Percentiles rank a stretch among this genome's conserved stretches.
Evolutionary conservation across 495 filamentous ascomycete species (phyloP).

Genomic region (Jackrogersella multiformis): DNA sequence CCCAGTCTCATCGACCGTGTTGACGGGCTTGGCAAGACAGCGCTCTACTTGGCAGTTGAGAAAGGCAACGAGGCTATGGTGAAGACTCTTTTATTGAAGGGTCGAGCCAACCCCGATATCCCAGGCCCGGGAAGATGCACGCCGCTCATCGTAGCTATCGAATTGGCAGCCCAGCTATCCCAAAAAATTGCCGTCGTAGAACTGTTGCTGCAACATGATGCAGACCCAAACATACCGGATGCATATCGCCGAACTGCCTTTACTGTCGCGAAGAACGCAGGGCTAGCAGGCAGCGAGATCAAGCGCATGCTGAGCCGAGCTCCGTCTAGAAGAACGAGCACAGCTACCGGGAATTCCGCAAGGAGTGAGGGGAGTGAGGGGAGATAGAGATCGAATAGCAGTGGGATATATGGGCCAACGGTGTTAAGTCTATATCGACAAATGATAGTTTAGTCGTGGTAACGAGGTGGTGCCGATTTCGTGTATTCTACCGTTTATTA

Average conservation of each 20-base stretch:
- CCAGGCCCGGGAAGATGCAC: slow-evolving; percentile 24
- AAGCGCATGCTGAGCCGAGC: slow-evolving; percentile 29
- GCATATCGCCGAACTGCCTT: slow-evolving; percentile 31
- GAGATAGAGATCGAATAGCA: slow-evolving; percentile 14
- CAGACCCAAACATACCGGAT: slow-evolving; percentile 37
- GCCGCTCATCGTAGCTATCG: slow-evolving; percentile 39
- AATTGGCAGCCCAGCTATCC: slow-evolving; percentile 24
- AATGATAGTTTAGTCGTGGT: not conserved
- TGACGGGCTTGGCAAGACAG: slow-evolving; percentile 40
- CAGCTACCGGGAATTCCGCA: not conserved
- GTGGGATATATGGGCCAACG: slow-evolving; percentile 4
- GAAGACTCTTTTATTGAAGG: slow-evolving; percentile 20
- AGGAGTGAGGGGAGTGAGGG: not conserved
- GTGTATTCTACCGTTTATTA: too few species aligned
- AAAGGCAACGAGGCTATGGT: slow-evolving; percentile 41
- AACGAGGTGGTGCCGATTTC: too few species aligned
- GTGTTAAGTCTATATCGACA: slow-evolving; percentile 7
- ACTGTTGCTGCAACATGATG: slow-evolving; percentile 40
- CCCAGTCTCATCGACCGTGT: slow-evolving; percentile 24
- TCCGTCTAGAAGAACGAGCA: slow-evolving; percentile 17
- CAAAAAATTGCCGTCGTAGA: slow-evolving; percentile 35
- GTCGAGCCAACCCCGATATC: slow-evolving; percentile 31
- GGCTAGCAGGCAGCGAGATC: slow-evolving; percentile 34
- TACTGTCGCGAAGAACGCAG: slow-evolving; percentile 35
- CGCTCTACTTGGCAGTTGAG: slow-evolving; percentile 42